Conservation (phyloP, 805 yeast genomes). For the Candida namnaoensis region DNA sequence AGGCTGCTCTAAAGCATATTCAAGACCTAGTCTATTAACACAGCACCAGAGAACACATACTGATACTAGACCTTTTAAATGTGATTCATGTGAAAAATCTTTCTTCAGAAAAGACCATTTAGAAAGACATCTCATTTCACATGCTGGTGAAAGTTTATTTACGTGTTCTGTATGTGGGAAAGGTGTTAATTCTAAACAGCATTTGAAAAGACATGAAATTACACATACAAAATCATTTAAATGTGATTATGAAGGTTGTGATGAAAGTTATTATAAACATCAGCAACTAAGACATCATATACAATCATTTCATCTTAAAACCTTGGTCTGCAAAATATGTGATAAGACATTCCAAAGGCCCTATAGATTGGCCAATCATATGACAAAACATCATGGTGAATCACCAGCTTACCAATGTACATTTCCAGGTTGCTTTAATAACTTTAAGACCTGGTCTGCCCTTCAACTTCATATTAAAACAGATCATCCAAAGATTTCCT, state of each 20-base stretch:
- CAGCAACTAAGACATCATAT: conserved; percentile 71
- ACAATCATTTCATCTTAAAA: conserved; percentile 46
- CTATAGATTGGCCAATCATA: conserved; percentile 57
- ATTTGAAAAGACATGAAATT: conserved; percentile 70
- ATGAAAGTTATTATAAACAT: conserved; percentile 62
- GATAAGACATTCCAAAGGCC: conserved; percentile 56
- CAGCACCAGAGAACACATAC: conserved; percentile 78
- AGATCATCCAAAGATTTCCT: conserved; percentile 63
- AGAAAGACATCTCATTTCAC: conserved; percentile 63
- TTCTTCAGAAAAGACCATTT: conserved; percentile 78
- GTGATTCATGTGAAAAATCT: conserved; percentile 54
- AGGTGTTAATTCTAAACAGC: conserved; percentile 77
- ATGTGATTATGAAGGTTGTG: conserved; percentile 58
- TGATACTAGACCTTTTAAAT: conserved; percentile 67
- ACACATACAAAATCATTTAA: conserved; percentile 65
- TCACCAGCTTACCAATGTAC: conserved; percentile 51
- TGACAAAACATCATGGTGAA: conserved; percentile 54
- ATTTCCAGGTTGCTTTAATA: conserved; percentile 47
- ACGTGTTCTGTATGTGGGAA: conserved; percentile 71
- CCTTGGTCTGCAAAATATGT: conserved; percentile 54
- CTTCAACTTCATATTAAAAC: conserved; percentile 62
- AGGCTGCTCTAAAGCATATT: conserved; percentile 69
- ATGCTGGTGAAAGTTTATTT: conserved; percentile 57
- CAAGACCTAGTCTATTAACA: conserved; percentile 73
- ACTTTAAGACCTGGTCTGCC: conserved; percentile 66